Base-by-base conservation (phyloP, 495 filamentous ascomycete genomes). In the Tuber microsphaerosporum region DNA sequence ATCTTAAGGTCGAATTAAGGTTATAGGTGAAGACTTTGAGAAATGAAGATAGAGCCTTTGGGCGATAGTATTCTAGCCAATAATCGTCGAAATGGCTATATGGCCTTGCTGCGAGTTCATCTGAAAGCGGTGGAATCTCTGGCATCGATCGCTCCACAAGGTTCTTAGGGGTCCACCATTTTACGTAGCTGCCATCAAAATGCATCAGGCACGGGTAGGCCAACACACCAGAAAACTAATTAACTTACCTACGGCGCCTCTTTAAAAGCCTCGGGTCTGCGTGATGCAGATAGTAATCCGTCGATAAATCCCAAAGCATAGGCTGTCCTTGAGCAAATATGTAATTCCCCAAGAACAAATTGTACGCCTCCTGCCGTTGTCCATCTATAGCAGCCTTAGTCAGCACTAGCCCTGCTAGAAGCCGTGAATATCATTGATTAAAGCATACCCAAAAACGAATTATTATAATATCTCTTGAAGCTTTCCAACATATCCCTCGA, bases 391-490 rank as follows among this genome's bases (percentile, higher is more conserved):
- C 17, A 17, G 8, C n/a, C 20, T 16, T n/a, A 1, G 71, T 73
- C 34, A 51, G 41, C 37, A 22, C 20, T 61, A 48, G 44, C 9
- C 26, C n/a, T 14, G 45, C 3, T 56, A 34, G 73, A 68, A 45
- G 37, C 37, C 20, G 65, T 65, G 26, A 34, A 65, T 34, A 34
- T 12, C 26, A 34, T 65, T 34, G 12, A 65, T 34, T 8, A 65
- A 51, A 26, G 42, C 31, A n/a, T 74, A 74, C 73, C 74, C 14
- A 98, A 87, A 84, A 99, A 99, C 0, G 94, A 97, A 83, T 99
- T 99, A 84, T 98, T 97, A 85, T 99, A 99, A 85, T 98, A 99
- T 44, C 95, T 90, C 83, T 98, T 99, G 86, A 99, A 97, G 83
- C 93, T 97, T 84, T 99, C 95, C 16, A 99, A 93, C 95, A 99